Percentiles rank a stretch among this genome's conserved stretches.
These are phyloP conservation scores for Geosiphon pyriformis DNA, from an alignment of 192 early-diverging fungal species.

Conservation along the genomic window DNA sequence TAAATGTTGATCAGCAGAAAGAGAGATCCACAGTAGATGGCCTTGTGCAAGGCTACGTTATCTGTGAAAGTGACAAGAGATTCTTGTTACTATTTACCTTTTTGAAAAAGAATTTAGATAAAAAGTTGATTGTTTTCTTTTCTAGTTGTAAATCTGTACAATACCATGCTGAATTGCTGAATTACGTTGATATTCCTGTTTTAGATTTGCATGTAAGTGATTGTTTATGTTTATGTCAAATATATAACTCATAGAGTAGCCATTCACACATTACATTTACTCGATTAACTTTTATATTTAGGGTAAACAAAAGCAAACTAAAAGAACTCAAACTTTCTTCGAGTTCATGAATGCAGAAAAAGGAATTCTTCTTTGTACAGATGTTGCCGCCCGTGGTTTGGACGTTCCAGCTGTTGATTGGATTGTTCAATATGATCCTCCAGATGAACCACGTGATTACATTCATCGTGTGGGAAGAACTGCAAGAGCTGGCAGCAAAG, in stretches of 20 bases:
- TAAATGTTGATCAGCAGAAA: conserved; percentile 98
- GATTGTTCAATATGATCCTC: conserved; percentile 99
- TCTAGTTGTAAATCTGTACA: conserved; percentile 97
- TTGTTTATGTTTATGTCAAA: neutral
- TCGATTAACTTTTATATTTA: conserved; percentile 10
- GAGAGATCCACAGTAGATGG: conserved; percentile 93
- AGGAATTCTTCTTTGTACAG: conserved; percentile 93
- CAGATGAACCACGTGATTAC: conserved; percentile 98
- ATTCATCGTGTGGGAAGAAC: conserved; percentile 96
- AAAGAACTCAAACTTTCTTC: conserved; percentile 98
- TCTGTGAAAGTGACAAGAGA: conserved; percentile 85
- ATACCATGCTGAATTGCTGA: conserved; percentile 95
- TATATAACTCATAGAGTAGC: no score
- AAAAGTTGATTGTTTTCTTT: conserved; percentile 98
- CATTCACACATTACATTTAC: neutral
- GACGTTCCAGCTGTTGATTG: conserved; percentile 98
- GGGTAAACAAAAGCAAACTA: conserved; percentile 96
- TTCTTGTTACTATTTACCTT: conserved; percentile 99
- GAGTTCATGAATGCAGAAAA: conserved; percentile 94
- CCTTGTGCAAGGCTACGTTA: conserved; percentile 96
- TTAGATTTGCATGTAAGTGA: conserved; percentile 88
- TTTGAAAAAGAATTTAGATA: conserved; percentile 93
- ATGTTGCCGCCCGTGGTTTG: conserved; percentile 95
- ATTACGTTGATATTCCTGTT: conserved; percentile 99
- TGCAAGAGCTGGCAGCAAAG: conserved; percentile 83